Evolutionary conservation across 2,329 filamentous ascomycete genomes (phyloP), one percentile per base, ranked within the genome.

Genomic region (Laburnicola sp.): DNA sequence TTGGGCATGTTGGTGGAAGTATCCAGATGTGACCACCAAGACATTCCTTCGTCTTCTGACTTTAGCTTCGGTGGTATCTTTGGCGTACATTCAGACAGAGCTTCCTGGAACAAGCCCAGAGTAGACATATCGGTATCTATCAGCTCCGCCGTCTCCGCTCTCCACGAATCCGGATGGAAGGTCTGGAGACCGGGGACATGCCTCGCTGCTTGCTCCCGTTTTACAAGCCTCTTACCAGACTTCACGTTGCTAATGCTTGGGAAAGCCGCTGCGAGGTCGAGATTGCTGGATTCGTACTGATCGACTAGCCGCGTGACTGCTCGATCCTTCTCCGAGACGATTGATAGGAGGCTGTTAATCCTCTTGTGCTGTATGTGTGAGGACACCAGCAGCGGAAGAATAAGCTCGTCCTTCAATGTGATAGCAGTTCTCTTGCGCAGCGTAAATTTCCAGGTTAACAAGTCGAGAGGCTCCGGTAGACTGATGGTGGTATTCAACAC

Each of bases 401-500:
- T 72, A 22, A 86, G 65, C 40, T 80, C 73, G 38, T 71, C 69
- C 9, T 76, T 79, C n/a, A 83, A 63, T 3, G 68, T 69, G 4
- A 69, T 67, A 3, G 75, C 64, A 1, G 72, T 57, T 28, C 74
- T 70, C 42, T 69, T 78, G 6, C 59, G 68, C 16, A 93, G 72
- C 41, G 79, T 71, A 49, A 91, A 77, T 0, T 79, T 80, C 89
- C 89, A 93, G 53, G 75, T 75, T 31, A 93, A 74, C 4, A 83
- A 79, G 41, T 78, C 75, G 27, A 91, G 75, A 1, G 84, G 84
- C n/a, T 76, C 70, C 1, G 86, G 85, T 9, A 93, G 76, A 6
- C 79, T 72, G 49, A 83, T 84, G 3, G 77, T 84, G 26, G 87
- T 74, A 35, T 79, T 76, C 32, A 91, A 68, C 6, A 66, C 72